Base-by-base conservation (phyloP, 345 rosid species). In the Diplotaxis tenuifolia region DNA sequence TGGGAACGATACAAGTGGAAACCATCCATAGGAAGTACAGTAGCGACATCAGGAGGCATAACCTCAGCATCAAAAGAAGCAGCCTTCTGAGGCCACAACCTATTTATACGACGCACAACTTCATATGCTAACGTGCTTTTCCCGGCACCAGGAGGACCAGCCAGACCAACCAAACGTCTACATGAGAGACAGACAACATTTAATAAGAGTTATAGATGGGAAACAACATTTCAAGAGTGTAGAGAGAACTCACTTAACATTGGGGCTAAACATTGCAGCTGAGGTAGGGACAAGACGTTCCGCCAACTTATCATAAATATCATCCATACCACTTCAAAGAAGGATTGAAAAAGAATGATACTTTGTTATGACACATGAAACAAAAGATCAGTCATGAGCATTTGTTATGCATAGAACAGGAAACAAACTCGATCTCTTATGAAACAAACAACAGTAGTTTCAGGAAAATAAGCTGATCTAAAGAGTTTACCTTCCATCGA, bases 141-240 rank as follows among this genome's bases (percentile, higher is more conserved):
- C 67, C 97, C 97, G 34, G 93, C 87, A 77, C 97, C 97, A 71
- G 99, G 99, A 64, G 97, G 92, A 70, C 96, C 97, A 62, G 96
- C 97, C 82, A 92, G 78, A 78, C 93, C 92, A 16, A 95, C 84
- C 75, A 95, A 81, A 72, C 83, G 76, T 87, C 97, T 95, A 84
- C 79, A 78, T 4, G 16, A 65, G 15, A n/a, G n/a, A n/a, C 34
- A 40, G 62, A 75, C 54, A 57, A 62, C 3, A 68, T 7, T 57
- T 54, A 32, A 40, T 15, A 68, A 65, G 7, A 19, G 11, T 28
- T 25, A 27, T 27, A 36, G 6, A 14, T 1, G 10, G 10, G 34
- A 12, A 20, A 52, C 23, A 64, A 18, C 29, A 32, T 7, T 10
- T 47, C 0, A 16, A 68, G 42, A 10, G 67, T 14, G 36, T 31